A percentile compares a stretch with the other conserved stretches of the same genome.
Conservation (phyloP, 2,329 filamentous ascomycete species). For the Chaetomium globosum region DNA sequence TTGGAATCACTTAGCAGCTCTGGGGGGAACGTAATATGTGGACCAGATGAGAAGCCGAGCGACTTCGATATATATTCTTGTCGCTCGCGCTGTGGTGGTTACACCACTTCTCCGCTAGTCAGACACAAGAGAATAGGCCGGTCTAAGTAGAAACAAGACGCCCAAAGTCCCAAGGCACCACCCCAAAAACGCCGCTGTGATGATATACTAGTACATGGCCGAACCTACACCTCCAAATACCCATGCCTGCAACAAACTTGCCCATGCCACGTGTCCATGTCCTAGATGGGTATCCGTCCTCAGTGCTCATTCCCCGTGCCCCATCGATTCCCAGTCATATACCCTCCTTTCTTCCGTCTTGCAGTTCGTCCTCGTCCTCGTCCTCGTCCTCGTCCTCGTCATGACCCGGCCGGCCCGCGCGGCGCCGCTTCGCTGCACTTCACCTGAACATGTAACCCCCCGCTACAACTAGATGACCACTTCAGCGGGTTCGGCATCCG, state of each 20-base stretch:
- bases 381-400: not conserved
- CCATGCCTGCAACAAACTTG: constrained; percentile 16
- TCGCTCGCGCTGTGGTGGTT: constrained; percentile 4
- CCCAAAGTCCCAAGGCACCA: constrained; percentile 8
- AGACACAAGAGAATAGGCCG: constrained; percentile 3
- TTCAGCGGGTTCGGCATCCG: constrained; percentile 30
- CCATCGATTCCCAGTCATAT: not conserved
- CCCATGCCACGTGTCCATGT: constrained; percentile 16
- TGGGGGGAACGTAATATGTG: not conserved
- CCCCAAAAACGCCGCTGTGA: constrained; percentile 18
- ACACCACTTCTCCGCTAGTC: constrained; percentile 3
- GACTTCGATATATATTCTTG: constrained; percentile 20
- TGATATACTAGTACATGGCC: constrained; percentile 32
- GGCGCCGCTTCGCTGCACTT: not conserved
- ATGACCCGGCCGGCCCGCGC: not conserved
- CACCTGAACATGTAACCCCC: not conserved
- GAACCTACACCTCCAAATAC: constrained; percentile 14
- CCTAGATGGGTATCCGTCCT: constrained; percentile 1
- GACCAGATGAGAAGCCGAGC: constrained; percentile 9
- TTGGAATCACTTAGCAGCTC: not conserved
- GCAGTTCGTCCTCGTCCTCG: constrained; percentile 3
- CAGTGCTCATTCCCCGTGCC: constrained; percentile 6
- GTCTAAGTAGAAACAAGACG: constrained; percentile 10
- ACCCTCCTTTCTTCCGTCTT: not conserved
- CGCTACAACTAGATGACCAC: constrained; percentile 32